Base-by-base conservation (phyloP, 2,329 filamentous ascomycete genomes). In the Magnaporthiopsis poae region DNA sequence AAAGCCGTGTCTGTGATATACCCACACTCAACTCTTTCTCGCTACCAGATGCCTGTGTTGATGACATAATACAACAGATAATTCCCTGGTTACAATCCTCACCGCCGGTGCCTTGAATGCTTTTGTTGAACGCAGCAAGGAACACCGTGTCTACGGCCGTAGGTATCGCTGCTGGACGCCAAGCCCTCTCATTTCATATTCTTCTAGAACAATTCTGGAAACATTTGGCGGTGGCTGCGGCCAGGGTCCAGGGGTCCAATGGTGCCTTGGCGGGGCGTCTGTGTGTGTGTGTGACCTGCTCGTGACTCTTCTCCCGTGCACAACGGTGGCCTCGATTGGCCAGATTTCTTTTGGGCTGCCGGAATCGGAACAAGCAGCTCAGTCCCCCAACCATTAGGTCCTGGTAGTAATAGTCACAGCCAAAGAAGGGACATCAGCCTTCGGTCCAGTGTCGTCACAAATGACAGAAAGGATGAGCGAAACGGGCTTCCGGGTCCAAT, bases 161-260 rank as follows among this genome's bases (percentile, higher is more conserved):
- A 27, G 27, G 27, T 27, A 56, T 56, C 7, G 15, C 15, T 52
- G 46, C 7, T 18, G 5, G 46, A 18, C 21, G 46, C 36, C 46
- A n/a, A 52, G 15, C 18, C 39, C 18, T 56, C n/a, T 56, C 46
- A 56, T 56, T 56, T 56, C 46, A 56, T 21, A 56, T 56, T 56
- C n/a, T 56, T 56, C 46, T n/a, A 56, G 46, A 56, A 56, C 46
- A 56, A 56, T 56, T 56, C 46, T 56, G 46, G 46, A 56, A 56
- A n/a, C 46, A 11, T n/a, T 56, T 36, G 33, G 33, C 8, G 8
- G 35, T 12, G 21, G 12, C 15, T 18, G 39, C 39, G 18, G 9
- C 8, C 46, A 56, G 46, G 46, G 46, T 56, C 21, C 46, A 56
- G 46, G 46, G 46, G 46, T 56, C 46, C 21, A 25, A n/a, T 56